Percentiles rank a stretch among this genome's conserved stretches.
Evolutionary conservation across 2,329 filamentous ascomycete genomes (phyloP).

Genomic region (Aureobasidium sp.): DNA sequence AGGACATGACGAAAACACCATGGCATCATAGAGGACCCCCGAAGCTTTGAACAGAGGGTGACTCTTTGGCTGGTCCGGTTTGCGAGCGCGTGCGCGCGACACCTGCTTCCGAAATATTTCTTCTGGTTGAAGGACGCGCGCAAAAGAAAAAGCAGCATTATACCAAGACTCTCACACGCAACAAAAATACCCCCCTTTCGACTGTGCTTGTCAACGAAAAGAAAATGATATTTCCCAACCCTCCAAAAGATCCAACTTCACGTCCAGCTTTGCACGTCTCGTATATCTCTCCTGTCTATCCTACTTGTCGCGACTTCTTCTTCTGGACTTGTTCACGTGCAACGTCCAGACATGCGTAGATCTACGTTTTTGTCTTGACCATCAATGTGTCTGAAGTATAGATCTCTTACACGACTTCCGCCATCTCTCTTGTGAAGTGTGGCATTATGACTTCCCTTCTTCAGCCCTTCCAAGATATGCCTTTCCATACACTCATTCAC

Average conservation of each 20-base stretch:
- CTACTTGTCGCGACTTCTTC: too few relatives aligned
- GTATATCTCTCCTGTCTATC: neutral
- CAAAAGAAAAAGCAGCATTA: neutral
- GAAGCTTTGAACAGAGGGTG: too few relatives aligned
- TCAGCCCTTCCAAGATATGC: too few relatives aligned
- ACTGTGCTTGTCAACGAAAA: conserved; percentile 10
- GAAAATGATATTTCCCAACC: conserved; percentile 4
- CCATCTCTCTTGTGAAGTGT: too few relatives aligned
- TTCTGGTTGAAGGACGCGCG: neutral
- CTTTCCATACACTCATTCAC: too few relatives aligned
- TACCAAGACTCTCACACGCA: neutral
- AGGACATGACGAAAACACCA: conserved; percentile 7
- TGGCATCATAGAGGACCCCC: conserved; percentile 5
- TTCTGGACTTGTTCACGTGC: too few relatives aligned
- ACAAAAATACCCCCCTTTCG: neutral
- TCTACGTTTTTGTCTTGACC: too few relatives aligned
- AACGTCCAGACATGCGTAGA: too few relatives aligned
- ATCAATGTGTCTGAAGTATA: too few relatives aligned
- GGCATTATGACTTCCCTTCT: too few relatives aligned
- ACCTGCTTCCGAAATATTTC: neutral
- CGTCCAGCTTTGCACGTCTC: neutral
- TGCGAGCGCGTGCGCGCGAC: neutral
- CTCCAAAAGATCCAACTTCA: neutral
- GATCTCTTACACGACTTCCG: too few relatives aligned
- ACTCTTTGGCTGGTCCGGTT: too few relatives aligned